phyloP scores from a whole-genome alignment of 1,284 basidiomycete species.

The Apiotrichum veenhuisii region DNA sequence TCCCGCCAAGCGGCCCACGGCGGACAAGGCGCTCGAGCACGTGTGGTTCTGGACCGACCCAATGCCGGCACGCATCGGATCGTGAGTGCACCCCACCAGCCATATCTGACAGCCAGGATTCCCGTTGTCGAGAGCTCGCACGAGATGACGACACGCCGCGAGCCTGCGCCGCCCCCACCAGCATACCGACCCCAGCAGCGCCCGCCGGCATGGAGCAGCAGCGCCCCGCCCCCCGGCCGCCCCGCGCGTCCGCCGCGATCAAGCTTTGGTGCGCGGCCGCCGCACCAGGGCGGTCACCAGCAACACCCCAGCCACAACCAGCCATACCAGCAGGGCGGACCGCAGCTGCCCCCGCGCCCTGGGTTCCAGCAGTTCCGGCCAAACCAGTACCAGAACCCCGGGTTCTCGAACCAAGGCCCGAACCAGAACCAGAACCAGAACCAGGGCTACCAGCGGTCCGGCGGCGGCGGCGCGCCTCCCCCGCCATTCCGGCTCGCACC shows the following conservation, averaged over 20 bases:
- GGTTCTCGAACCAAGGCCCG: not conserved
- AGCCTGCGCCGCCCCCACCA: constrained; percentile 3
- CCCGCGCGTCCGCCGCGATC: not conserved
- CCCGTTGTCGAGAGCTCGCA: constrained; percentile 35
- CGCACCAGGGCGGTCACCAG: not conserved
- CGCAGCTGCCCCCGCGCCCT: no score
- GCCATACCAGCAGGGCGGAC: not conserved
- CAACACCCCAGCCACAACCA: not conserved
- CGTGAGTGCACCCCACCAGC: constrained; percentile 56
- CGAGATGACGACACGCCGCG: constrained; percentile 39
- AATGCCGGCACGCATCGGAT: constrained; percentile 71
- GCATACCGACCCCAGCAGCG: not conserved
- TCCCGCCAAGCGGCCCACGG: constrained; percentile 55
- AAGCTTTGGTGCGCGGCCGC: not conserved
- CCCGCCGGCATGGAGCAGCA: constrained; percentile 7
- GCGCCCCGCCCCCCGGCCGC: not conserved
- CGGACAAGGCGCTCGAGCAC: constrained; percentile 53
- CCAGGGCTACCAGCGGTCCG: not conserved
- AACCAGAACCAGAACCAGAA: not conserved
- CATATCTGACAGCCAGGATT: constrained; percentile 3
- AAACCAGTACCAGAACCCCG: not conserved
- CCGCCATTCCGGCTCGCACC: not conserved
- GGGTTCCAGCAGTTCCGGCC: not conserved
- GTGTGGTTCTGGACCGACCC: constrained; percentile 71
- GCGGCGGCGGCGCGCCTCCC: not conserved